Percentiles rank a stretch among this genome's conserved stretches.
Evolutionary conservation across 805 yeast species (phyloP).

Genomic region (Teunomyces atbi): DNA sequence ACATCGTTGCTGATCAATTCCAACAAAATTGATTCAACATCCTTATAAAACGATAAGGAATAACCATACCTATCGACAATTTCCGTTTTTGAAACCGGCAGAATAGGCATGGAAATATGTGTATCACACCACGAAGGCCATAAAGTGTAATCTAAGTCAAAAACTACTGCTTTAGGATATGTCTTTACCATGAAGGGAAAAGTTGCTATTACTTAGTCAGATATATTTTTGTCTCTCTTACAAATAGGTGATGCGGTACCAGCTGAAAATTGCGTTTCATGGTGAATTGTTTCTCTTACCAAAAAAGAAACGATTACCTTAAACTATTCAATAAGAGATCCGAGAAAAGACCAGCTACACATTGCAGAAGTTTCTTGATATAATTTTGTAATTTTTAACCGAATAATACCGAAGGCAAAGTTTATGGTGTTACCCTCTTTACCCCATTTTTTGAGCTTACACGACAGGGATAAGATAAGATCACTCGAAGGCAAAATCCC

Average conservation of each 20-base stretch:
- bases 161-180: slow-evolving; percentile 54
- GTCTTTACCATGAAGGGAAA: slow-evolving; percentile 1
- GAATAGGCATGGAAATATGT: slow-evolving; percentile 55
- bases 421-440: background rate
- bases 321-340: too few relatives aligned
- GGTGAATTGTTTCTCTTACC: background rate
- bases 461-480: slow-evolving; percentile 2
- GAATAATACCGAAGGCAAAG: background rate
- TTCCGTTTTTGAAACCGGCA: slow-evolving; percentile 19
- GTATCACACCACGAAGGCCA: slow-evolving; percentile 90
- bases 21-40: slow-evolving; percentile 61
- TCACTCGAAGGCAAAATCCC: slow-evolving; percentile 4
- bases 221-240: background rate
- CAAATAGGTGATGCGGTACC: background rate
- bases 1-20: slow-evolving; percentile 50
- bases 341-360: too few relatives aligned
- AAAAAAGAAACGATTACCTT: too few relatives aligned
- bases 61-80: slow-evolving; percentile 57
- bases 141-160: slow-evolving; percentile 72
- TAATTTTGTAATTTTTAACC: background rate
- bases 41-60: slow-evolving; percentile 57
- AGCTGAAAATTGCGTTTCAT: background rate
- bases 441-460: slow-evolving; percentile 3
- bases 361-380: background rate
- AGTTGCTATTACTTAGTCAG: background rate